Conservation (phyloP, 306 rosid species). For the Purshia tridentata region DNA sequence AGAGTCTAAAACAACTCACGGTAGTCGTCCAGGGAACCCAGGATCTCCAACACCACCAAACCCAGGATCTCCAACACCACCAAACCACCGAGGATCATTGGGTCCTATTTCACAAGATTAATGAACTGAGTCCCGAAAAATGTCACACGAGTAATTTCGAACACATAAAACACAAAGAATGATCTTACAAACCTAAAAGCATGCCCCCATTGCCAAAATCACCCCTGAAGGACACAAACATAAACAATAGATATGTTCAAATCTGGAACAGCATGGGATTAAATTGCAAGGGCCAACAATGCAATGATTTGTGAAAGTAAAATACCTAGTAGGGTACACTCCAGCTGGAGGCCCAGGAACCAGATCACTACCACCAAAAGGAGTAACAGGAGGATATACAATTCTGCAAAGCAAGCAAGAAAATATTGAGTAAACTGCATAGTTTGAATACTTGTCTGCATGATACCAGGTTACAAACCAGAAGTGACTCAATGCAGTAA, state of each 20-base stretch:
- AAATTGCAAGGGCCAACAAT: conserved; percentile 4
- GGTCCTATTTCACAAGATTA: conserved; percentile 54
- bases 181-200: conserved; percentile 59
- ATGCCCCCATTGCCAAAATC: conserved; percentile 58
- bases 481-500: not conserved
- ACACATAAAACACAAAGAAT: not conserved
- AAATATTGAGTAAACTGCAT: conserved; percentile 19
- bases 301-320: conserved; percentile 10
- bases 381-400: conserved; percentile 48
- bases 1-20: conserved; percentile 51
- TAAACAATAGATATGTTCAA: conserved; percentile 6
- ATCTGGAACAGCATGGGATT: not conserved
- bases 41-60: too few species aligned
- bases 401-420: conserved; percentile 41
- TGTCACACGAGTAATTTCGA: not conserved
- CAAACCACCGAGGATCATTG: conserved; percentile 65
- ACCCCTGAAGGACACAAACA: conserved; percentile 43
- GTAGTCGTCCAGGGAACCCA: conserved; percentile 57
- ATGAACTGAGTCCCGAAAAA: conserved; percentile 7
- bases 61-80: conserved; percentile 49
- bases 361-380: conserved; percentile 60
- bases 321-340: conserved; percentile 62
- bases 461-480: not conserved
- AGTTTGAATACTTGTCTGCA: not conserved
- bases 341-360: conserved; percentile 84